Evolutionary conservation across 305 asterid genomes (phyloP).

Genomic region (Caryopteris hybrid): DNA sequence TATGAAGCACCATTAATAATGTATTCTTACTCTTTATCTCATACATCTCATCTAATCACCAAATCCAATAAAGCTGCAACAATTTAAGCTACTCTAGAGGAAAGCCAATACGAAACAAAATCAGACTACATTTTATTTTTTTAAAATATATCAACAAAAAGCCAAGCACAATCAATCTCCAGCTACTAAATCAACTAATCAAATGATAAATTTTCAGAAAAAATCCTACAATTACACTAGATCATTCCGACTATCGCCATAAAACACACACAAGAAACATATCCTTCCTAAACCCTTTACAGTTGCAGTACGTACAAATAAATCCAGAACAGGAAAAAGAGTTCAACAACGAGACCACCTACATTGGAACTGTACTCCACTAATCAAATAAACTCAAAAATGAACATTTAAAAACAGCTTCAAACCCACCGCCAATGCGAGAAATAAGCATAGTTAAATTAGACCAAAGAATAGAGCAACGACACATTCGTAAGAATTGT

Average conservation of each 20-base stretch:
- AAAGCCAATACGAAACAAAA: neutral
- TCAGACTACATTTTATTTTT: neutral
- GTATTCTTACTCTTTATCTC: neutral
- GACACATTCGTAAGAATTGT: slow-evolving; percentile 1
- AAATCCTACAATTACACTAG: neutral
- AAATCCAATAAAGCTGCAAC: neutral
- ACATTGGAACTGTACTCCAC: slow-evolving; percentile 4
- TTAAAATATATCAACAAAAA: neutral
- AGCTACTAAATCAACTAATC: neutral
- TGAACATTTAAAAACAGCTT: neutral
- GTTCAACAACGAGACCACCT: neutral
- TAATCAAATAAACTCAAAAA: slow-evolving; percentile 11
- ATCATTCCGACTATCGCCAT: neutral
- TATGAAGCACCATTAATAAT: neutral
- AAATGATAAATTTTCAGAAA: neutral
- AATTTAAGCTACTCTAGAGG: neutral
- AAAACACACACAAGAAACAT: neutral
- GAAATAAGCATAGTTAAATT: neutral
- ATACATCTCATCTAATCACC: neutral
- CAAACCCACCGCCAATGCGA: slow-evolving; percentile 9
- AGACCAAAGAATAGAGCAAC: neutral
- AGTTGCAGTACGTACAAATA: neutral
- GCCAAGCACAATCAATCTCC: neutral
- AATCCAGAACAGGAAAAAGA: neutral
- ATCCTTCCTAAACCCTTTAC: neutral